phyloP scores from a whole-genome alignment of 2,329 filamentous ascomycete species.

The Shiraia bambusicola region DNA sequence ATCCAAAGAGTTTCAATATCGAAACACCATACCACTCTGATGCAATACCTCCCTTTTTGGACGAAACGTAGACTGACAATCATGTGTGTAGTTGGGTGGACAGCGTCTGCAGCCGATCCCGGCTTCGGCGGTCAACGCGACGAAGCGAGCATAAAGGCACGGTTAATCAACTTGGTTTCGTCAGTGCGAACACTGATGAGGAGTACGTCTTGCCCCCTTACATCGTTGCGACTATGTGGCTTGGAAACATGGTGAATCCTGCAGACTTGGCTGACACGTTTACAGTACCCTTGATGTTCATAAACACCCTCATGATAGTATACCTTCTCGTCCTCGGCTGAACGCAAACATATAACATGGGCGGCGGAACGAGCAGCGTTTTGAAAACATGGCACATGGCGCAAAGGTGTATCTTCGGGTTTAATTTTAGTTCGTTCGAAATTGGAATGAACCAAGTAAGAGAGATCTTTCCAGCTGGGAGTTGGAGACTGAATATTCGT shows the following conservation, averaged over 20 bases:
- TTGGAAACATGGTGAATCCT: background rate
- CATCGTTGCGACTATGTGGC: background rate
- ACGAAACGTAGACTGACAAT: slow-evolving; percentile 6
- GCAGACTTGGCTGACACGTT: slow-evolving; percentile 10
- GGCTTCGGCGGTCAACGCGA: slow-evolving; percentile 72
- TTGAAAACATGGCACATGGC: slow-evolving; percentile 3
- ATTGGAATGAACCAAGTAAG: too few relatives aligned
- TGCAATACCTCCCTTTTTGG: background rate
- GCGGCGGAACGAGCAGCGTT: slow-evolving; percentile 4
- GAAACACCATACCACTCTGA: background rate
- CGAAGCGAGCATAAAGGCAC: slow-evolving; percentile 79
- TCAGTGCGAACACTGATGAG: slow-evolving; percentile 90
- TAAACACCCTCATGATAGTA: slow-evolving; percentile 44
- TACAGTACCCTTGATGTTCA: slow-evolving; percentile 44
- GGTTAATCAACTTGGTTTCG: slow-evolving; percentile 85
- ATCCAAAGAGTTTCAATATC: background rate
- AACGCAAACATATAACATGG: slow-evolving; percentile 13
- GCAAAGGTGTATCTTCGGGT: background rate
- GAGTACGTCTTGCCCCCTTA: slow-evolving; percentile 61
- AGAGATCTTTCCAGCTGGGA: too few relatives aligned
- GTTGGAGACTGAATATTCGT: too few relatives aligned
- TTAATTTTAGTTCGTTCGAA: too few relatives aligned
- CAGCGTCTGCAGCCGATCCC: slow-evolving; percentile 63
- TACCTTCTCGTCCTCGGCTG: slow-evolving; percentile 42
- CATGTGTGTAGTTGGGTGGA: slow-evolving; percentile 73